Evolutionary conservation across 257 asterid genomes (phyloP).

Genomic region (Primulina eburnea): DNA sequence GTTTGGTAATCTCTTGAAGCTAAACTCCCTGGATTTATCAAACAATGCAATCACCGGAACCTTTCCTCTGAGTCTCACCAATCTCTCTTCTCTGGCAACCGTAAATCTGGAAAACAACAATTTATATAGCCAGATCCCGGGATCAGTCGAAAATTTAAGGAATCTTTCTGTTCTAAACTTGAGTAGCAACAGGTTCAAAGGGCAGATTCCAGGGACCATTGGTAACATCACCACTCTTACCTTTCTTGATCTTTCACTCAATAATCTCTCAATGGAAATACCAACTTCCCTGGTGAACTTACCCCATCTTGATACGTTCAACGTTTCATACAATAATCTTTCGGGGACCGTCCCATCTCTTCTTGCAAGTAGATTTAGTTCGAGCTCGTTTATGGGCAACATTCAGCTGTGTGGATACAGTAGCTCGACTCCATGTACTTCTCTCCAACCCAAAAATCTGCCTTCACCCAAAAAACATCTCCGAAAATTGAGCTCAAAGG

Average conservation of each 20-base stretch:
- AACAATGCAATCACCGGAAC: constrained; percentile 45
- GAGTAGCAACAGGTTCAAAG: constrained; percentile 48
- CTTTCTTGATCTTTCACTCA: constrained; percentile 57
- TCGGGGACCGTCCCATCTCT: constrained; percentile 68
- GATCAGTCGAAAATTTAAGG: constrained; percentile 28
- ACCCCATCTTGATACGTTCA: constrained; percentile 46
- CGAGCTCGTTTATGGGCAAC: constrained; percentile 74
- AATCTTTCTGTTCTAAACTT: constrained; percentile 49
- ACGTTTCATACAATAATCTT: constrained; percentile 75
- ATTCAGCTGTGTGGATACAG: constrained; percentile 76
- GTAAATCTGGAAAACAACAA: constrained; percentile 42
- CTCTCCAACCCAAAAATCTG: constrained; percentile 41
- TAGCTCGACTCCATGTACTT: constrained; percentile 48
- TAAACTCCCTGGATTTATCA: constrained; percentile 54
- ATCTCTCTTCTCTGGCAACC: constrained; percentile 38
- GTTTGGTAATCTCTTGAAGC: constrained; percentile 22
- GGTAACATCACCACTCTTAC: constrained; percentile 50
- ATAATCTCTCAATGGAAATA: constrained; percentile 68
- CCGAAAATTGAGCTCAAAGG: constrained; percentile 43
- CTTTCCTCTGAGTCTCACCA: constrained; percentile 38
- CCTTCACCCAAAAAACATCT: constrained; percentile 23
- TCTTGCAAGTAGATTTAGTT: constrained; percentile 63
- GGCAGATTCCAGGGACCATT: constrained; percentile 51
- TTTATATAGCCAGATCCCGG: constrained; percentile 49
- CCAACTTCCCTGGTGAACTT: constrained; percentile 49